phyloP scores from a whole-genome alignment of 768 basidiomycete species.

The Suillus ampliporus region DNA sequence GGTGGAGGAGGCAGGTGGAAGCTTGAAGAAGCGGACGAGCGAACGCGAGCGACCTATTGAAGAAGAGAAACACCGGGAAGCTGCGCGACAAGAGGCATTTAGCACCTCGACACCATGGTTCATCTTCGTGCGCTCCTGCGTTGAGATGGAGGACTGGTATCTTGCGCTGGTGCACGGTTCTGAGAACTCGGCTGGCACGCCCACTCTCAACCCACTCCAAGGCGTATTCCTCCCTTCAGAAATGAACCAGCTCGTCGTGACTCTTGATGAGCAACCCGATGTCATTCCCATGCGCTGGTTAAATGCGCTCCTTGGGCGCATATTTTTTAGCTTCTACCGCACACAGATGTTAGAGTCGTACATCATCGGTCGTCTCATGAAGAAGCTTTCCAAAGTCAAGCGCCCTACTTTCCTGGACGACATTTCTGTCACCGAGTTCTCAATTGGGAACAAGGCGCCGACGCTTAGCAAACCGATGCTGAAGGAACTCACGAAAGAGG shows the following conservation, averaged over 20 bases:
- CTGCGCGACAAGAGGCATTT: slow-evolving; percentile 55
- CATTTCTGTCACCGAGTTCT: slow-evolving; percentile 86
- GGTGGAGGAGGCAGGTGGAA: slow-evolving; percentile 46
- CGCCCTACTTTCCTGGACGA: slow-evolving; percentile 86
- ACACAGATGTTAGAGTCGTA: slow-evolving; percentile 82
- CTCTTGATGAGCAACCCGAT: slow-evolving; percentile 92
- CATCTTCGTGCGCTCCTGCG: slow-evolving; percentile 86
- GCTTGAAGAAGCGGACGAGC: slow-evolving; percentile 49
- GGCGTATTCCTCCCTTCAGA: slow-evolving; percentile 75
- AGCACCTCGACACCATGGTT: slow-evolving; percentile 80
- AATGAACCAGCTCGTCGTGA: slow-evolving; percentile 83
- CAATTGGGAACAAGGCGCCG: slow-evolving; percentile 83
- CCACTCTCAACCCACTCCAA: slow-evolving; percentile 63
- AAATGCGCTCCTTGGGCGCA: slow-evolving; percentile 89
- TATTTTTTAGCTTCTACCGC: slow-evolving; percentile 92
- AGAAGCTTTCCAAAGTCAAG: slow-evolving; percentile 92
- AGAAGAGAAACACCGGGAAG: slow-evolving; percentile 35
- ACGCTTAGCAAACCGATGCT: slow-evolving; percentile 97
- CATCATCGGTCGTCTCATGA: slow-evolving; percentile 89
- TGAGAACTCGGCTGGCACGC: slow-evolving; percentile 62
- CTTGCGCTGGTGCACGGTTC: slow-evolving; percentile 79
- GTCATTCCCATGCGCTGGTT: slow-evolving; percentile 98
- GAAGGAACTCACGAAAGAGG: slow-evolving; percentile 94
- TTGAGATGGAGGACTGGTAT: slow-evolving; percentile 99
- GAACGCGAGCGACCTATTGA: slow-evolving; percentile 41